Evolutionary conservation across 2,329 filamentous ascomycete genomes (phyloP), one percentile per base, ranked within the genome.

Genomic region (Fusarium gaditjirri): DNA sequence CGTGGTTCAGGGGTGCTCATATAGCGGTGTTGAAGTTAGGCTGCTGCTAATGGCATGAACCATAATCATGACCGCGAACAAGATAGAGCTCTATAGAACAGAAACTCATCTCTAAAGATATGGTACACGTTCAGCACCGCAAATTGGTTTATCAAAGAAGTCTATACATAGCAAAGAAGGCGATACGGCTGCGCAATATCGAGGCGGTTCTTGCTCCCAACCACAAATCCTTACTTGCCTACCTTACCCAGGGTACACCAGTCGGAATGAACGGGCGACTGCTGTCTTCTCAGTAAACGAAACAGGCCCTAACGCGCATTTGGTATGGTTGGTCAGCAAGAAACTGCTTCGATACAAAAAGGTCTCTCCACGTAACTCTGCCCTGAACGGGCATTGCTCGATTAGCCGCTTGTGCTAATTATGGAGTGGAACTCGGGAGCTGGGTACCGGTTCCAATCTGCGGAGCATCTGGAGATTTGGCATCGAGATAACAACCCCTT

Each of bases 401-500:
- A 61, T 66, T 74, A 73, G 52, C 63, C 71, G 57, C 56, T 62
- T 46, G 54, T 70, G 50, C 68, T 73, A 73, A 73, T 71, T 71
- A 68, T 71, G 62, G 70, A 71, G 67, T 74, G 63, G 55, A 74
- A 72, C 71, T 68, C 62, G 70, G 70, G 55, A 73, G 54, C 71
- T 66, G 70, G 70, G 54, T 64, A 75, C 67, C 54, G 55, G 67
- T 62, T 63, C 67, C 61, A 65, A 69, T 67, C 64, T 71, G 72
- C 73, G 73, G 72, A 75, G 73, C 71, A 74, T 66, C 66, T 76
- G 70, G 70, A 72, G 58, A 64, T 73, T 73, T 70, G 67, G 54
- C 43, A 53, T 76, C 60, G 59, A 62, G 57, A 66, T 72, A 72
- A 68, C 72, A 76, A 64, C 75, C 72, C 75, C 70, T 76, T 70